phyloP scores from a whole-genome alignment of 805 yeast genomes.

The Myxozyma neglecta region DNA sequence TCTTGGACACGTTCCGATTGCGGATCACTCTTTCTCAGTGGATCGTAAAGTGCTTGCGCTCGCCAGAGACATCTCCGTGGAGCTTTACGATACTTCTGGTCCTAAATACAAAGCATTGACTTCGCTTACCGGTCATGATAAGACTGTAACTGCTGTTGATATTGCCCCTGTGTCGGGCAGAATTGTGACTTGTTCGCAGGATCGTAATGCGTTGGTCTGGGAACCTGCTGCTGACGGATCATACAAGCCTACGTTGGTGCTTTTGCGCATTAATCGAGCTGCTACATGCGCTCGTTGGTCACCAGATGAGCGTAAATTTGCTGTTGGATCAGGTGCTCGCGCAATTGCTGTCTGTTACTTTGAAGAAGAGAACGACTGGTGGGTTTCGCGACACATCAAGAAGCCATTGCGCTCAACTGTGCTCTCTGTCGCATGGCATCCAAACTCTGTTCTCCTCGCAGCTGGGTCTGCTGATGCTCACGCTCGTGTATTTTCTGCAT shows the following conservation, averaged over 20 bases:
- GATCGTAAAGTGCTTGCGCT: conserved; percentile 71
- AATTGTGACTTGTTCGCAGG: conserved; percentile 96
- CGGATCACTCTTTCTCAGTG: conserved; percentile 84
- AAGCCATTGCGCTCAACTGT: conserved; percentile 90
- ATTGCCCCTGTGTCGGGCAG: conserved; percentile 76
- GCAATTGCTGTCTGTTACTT: conserved; percentile 94
- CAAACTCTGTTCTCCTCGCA: conserved; percentile 82
- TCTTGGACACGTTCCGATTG: conserved; percentile 81
- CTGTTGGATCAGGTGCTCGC: conserved; percentile 94
- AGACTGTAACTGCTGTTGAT: conserved; percentile 91
- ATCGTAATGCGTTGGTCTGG: conserved; percentile 97
- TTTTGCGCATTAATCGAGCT: conserved; percentile 89
- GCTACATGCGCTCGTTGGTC: conserved; percentile 96
- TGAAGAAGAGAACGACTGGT: conserved; percentile 97
- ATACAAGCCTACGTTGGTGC: conserved; percentile 85
- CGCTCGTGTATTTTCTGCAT: conserved; percentile 85
- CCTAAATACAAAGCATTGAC: conserved; percentile 60
- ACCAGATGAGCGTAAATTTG: conserved; percentile 91
- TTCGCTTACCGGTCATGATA: conserved; percentile 79
- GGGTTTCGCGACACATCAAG: conserved; percentile 97
- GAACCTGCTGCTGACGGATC: conserved; percentile 62
- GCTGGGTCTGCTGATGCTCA: conserved; percentile 94
- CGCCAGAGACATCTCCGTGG: conserved; percentile 74
- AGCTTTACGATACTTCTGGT: conserved; percentile 62
- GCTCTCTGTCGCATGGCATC: conserved; percentile 86